Evolutionary conservation across 768 basidiomycete species (phyloP), one percentile per base, ranked within the genome.

Genomic region (Tulasnella sp.): DNA sequence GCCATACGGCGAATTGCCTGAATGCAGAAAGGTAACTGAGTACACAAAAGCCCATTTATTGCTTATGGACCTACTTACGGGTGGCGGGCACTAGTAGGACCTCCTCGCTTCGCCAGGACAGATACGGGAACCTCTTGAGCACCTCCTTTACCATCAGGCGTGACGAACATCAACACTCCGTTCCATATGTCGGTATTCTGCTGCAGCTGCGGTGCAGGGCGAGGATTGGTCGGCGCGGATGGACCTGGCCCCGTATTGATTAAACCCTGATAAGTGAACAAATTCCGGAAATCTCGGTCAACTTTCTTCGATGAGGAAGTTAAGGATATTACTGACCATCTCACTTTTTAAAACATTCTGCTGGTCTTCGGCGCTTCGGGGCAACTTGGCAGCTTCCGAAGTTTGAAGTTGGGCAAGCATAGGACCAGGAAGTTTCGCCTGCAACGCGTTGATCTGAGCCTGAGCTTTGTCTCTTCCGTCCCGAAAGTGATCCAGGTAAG

Each of bases 1-100:
- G 79, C 72, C 64, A 80, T 31, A 80, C 18, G 24, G 58, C 72
- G 40, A 80, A 80, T 80, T 72, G 79, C 16, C 79, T 75, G 24
- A 54, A 16, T 7, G 48, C 4, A 58, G 60, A 12, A 24, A 31
- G 18, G 3, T 2, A 40, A 3, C 73, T 75, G 48, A 37, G 48
- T 22, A 58, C 20, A 58, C 50, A 44, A 12, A n/a, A 77, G 16
- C 9, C 34, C 1, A 14, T 48, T 24, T 12, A 20, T 22, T 14
- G 44, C 1, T 2, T 24, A 37, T 24, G 42, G 58, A 1, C 64
- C 64, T 1, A 31, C 64, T 31, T 69, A 69, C 64, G 28, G 64
- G 28, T 58, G 76, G 24, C 50, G 48, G 22, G 48, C 31, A 48
- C 8, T 48, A 20, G 7, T 14, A 4, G 76, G 76, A 40, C 54